Base-by-base conservation (phyloP, 2,329 filamentous ascomycete species). In the Orbilia oligospora region DNA sequence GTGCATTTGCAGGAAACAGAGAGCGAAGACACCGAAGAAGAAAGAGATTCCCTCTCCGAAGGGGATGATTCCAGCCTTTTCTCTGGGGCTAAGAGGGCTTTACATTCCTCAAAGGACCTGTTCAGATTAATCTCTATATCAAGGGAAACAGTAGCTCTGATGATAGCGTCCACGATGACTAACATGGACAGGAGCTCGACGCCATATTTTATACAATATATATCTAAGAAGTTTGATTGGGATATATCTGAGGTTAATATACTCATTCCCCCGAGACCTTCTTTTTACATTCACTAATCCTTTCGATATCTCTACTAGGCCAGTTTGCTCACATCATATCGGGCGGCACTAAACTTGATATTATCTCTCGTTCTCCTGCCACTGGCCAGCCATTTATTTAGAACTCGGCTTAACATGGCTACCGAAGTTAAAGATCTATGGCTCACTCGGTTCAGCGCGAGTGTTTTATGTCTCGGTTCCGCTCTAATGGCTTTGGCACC, bases 141-240 rank as follows among this genome's bases (percentile, higher is more conserved):
- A 36, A 55, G 51, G 14, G 30, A 30, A 36, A 55, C 51, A 3
- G 6, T 55, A 2, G 51, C 10, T 33, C 22, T 55, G 2, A 55
- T 55, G 51, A 55, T 55, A 30, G 51, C 51, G 5, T 55, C 51
- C 33, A 55, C 51, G 1, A 33, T 55, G 51, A 55, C 51, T 9
- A 55, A 55, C 14, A 55, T 55, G 51, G 51, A 55, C 12, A 24
- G 30, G 24, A 55, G 51, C 12, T 55, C 30, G 22, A 55, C 51
- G 24, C 51, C 51, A 5, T 55, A 55, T 55, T 33, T 55, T 18
- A 55, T 55, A 5, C 51, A 55, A 27, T 55, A 55, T 5, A 14
- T 27, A 12, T 55, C 51, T 55, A 49, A 49, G 46, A 49, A 22
- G 8, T 49, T 49, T n/a, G 46, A 49, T 22, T 49, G 46, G 46